Base-by-base conservation (phyloP, 2,329 filamentous ascomycete species). In the Thielaviopsis populi region DNA sequence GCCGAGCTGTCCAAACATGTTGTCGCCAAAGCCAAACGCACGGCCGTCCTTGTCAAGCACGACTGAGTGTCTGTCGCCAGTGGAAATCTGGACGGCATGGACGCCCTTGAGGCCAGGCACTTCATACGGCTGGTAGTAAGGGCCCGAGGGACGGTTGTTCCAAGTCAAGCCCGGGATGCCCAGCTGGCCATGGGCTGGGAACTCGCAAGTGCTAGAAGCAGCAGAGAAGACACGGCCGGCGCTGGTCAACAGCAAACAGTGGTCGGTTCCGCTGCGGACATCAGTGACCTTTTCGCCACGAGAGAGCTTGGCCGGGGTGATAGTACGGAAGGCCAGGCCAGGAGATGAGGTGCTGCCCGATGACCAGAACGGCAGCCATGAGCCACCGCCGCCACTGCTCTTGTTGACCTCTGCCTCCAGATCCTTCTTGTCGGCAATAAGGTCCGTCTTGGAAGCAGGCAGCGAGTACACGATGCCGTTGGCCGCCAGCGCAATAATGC, bases 21-120 rank as follows among this genome's bases (percentile, higher is more conserved):
- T 97, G 73, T 97, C 91, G 43, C 94, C 94, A 75, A 95, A 97
- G 6, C 85, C 80, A 73, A 94, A 96, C 17, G 94, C 80, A 17
- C 84, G 83, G 17, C 92, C 92, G 62, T 86, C 79, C 66, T 82
- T 82, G 71, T 92, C 89, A 17, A 91, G 79, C 0, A 84, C 88
- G 1, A 95, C 76, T 3, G 90, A 95, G 75, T 99, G 94, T 68
- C 86, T 84, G 71, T 96, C 91, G 27, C 94, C 94, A 1, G 89
- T 78, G 0, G 92, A 91, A 65, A 97, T 86, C 68, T 88, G 81
- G 4, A 78, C 75, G 56, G 94, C 83, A 3, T 88, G 80, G 68
- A 86, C 87, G 4, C 85, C 88, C 1, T 96, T 77, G 22, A 96
- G 50, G 0, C 81, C 83, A 1, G 77, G 79, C 63, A 99, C 79